Conservation (phyloP, 768 basidiomycete genomes). For the Boletus speciosus region DNA sequence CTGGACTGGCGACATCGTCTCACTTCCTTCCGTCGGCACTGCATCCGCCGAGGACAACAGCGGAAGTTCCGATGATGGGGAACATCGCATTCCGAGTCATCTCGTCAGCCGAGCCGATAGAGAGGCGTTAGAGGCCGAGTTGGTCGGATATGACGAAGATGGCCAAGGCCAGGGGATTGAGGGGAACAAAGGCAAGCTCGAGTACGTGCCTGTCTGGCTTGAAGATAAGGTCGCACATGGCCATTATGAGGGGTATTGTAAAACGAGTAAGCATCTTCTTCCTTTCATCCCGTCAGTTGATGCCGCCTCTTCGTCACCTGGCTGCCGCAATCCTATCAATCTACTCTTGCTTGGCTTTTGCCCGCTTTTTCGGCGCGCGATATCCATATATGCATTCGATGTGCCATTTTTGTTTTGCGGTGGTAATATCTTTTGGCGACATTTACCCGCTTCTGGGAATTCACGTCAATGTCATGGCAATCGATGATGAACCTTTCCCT, state of each 20-base stretch:
- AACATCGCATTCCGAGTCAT: conserved; percentile 45
- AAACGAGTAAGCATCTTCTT: conserved; percentile 67
- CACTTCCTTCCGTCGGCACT: conserved; percentile 34
- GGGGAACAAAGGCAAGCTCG: conserved; percentile 49
- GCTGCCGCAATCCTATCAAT: conserved; percentile 10
- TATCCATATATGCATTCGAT: conserved; percentile 12
- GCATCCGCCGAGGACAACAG: conserved; percentile 27
- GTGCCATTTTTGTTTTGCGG: conserved; percentile 6
- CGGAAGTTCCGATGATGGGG: not conserved
- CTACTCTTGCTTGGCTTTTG: not conserved
- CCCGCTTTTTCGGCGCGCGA: conserved; percentile 1
- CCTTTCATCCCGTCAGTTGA: not conserved
- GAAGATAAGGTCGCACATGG: conserved; percentile 86
- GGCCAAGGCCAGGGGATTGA: conserved; percentile 45
- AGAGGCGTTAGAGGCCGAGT: conserved; percentile 58
- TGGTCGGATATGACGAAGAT: conserved; percentile 50
- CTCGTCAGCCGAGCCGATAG: conserved; percentile 60
- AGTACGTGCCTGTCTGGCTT: conserved; percentile 88
- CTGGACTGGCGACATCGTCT: conserved; percentile 87
- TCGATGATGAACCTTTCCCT: not conserved
- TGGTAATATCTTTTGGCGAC: not conserved
- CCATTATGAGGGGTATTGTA: conserved; percentile 98
- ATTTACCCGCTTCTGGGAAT: conserved; percentile 1
- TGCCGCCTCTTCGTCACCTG: not conserved
- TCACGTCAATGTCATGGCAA: not conserved